Evolutionary conservation across 129 eudicot genomes (phyloP), one percentile per base, ranked within the genome.

Genomic region (Tanacetum coccineum): DNA sequence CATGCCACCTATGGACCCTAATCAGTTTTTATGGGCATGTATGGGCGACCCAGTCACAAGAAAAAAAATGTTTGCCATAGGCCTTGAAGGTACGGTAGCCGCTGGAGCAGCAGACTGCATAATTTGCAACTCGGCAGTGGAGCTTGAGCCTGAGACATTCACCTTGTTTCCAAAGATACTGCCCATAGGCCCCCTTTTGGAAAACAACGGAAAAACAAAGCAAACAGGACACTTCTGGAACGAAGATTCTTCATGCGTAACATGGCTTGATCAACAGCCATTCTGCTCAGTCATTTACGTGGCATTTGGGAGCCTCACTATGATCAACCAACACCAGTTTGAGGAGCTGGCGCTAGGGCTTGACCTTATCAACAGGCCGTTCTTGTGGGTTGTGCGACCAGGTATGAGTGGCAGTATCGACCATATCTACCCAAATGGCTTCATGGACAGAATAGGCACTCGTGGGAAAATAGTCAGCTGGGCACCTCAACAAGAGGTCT

Each of bases 201-300:
- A 90, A 13, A 63, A 64, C 68, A 80, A 72, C 66, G 49, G 66
- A 32, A 66, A 58, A 2, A 78, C 71, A 28, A 75, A 74, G 3
- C 70, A 81, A 49, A 22, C 32, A 5, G 83, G 83, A 49, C 32
- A 75, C 26, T 80, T 79, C 59, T 84, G 84, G 95, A 74, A 88
- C 18, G 76, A 73, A 21, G 88, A 88, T 79, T 61, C 68, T 2
- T 64, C 76, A 28, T 84, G 90, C 76, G 56, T 84, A 49, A 20
- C 62, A 47, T 87, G 96, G 95, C 95, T 87, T 14, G 89, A 83
- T 60, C 77, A 78, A 13, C 83, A 86, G 39, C 76, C 78, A 11
- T 0, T 18, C 0, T 7, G 21, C 36, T 83, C 87, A 1, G 85
- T 80, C 67, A 68, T 83, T 26, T 87, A 87, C 1, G 79, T 82